Percentiles rank a stretch among this genome's conserved stretches.
These are phyloP conservation scores for Gryganskiella cystojenkinii DNA, from an alignment of 192 early-diverging fungal species.

Conservation along the genomic window DNA sequence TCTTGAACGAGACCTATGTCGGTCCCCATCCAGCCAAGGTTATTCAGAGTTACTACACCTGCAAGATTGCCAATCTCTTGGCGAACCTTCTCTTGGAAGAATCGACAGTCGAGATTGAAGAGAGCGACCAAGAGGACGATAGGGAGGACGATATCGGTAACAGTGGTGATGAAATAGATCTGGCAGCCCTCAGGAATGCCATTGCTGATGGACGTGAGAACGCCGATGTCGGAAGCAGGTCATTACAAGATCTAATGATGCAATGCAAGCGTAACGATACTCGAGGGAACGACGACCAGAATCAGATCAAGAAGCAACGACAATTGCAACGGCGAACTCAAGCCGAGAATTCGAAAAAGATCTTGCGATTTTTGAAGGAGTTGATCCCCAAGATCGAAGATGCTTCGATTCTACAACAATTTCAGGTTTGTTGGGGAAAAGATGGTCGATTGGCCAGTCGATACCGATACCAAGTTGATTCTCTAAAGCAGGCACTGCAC, in stretches of 20 bases:
- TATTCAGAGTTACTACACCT: slow-evolving; percentile 44
- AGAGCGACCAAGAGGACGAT: slow-evolving; percentile 22
- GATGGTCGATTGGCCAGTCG: slow-evolving; percentile 36
- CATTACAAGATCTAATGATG: slow-evolving; percentile 26
- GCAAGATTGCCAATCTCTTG: slow-evolving; percentile 46
- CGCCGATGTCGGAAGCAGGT: background rate
- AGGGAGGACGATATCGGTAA: slow-evolving; percentile 1
- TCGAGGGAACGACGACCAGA: background rate
- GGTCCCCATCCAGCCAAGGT: slow-evolving; percentile 43
- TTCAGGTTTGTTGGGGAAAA: slow-evolving; percentile 44
- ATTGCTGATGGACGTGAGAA: slow-evolving; percentile 8
- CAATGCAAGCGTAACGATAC: slow-evolving; percentile 3
- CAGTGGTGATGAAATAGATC: slow-evolving; percentile 24
- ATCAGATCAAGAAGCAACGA: background rate
- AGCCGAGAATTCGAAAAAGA: slow-evolving; percentile 20
- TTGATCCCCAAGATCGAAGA: slow-evolving; percentile 31
- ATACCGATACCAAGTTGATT: slow-evolving; percentile 35
- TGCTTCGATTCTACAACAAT: slow-evolving; percentile 15
- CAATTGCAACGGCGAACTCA: slow-evolving; percentile 1
- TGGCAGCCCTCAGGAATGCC: slow-evolving; percentile 18
- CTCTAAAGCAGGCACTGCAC: slow-evolving; percentile 37
- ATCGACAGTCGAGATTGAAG: slow-evolving; percentile 40
- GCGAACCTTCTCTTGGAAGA: slow-evolving; percentile 47
- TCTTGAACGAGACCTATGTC: slow-evolving; percentile 26
- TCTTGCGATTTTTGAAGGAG: slow-evolving; percentile 23